These are phyloP conservation scores for Plasmodium gaboni DNA, from an alignment of 169 alveolate genomes.

Conservation along the genomic window DNA sequence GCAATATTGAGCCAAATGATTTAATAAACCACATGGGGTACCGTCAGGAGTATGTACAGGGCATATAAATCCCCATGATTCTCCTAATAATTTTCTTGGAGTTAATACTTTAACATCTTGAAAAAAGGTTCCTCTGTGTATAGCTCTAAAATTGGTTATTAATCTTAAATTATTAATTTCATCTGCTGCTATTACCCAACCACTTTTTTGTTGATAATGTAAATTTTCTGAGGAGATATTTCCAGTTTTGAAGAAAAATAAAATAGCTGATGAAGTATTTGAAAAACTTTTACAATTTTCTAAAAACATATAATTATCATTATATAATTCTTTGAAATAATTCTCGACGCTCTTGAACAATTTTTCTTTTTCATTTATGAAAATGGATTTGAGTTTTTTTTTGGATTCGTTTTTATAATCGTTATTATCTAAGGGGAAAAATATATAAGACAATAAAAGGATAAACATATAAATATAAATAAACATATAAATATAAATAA, in stretches of 20 bases:
- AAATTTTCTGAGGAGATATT: constrained; percentile 42
- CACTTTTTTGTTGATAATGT: constrained; percentile 94
- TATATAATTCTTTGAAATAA: constrained; percentile 32
- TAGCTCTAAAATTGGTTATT: constrained; percentile 97
- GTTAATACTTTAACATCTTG: constrained; percentile 62
- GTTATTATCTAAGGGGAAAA: constrained; percentile 12
- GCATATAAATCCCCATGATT: constrained; percentile 99
- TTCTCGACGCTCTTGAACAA: constrained; percentile 28
- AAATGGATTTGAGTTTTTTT: constrained; percentile 33
- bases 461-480: background rate
- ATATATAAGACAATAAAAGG: background rate
- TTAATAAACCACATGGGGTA: constrained; percentile 99
- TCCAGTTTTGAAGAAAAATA: constrained; percentile 70
- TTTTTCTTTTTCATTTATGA: constrained; percentile 54
- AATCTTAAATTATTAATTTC: constrained; percentile 97
- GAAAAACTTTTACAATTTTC: constrained; percentile 1
- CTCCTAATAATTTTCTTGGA: constrained; percentile 97
- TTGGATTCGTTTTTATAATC: constrained; percentile 10
- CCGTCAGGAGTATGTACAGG: constrained; percentile 99
- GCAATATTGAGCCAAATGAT: constrained; percentile 95
- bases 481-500: background rate
- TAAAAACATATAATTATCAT: constrained; percentile 24
- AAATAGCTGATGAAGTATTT: constrained; percentile 1
- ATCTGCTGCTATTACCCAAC: constrained; percentile 98
- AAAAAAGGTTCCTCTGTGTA: constrained; percentile 99